Evolutionary conservation across 192 early-diverging fungal genomes (phyloP), one percentile per base, ranked within the genome.

Genomic region (Piromyces sp.): DNA sequence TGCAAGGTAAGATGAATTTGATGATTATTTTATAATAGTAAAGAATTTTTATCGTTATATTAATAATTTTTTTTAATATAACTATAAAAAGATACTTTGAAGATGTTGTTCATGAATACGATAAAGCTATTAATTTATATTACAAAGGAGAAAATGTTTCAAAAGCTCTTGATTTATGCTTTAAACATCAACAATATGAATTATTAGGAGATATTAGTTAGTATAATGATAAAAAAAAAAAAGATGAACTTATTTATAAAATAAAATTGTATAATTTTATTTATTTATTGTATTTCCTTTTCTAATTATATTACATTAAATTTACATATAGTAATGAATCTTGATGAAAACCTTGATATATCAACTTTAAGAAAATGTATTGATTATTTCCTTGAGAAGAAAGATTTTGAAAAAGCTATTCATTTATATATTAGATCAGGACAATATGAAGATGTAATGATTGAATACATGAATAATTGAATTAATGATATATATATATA

Each of bases 131-230:
- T 30, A 86, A 83, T 3, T 80, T 90, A 22, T 90, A 90, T 79
- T 79, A 83, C 31, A 88, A 88, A 30, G 85, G 83, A 2, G 88
- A 87, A 11, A 84, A 90, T 80, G 38, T 85, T 22, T 30, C 81
- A 17, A 89, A 87, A 85, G 89, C 89, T 5, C 79, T 90, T 17
- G 86, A 90, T 26, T 33, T 89, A n/a, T 89, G 89, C 84, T 85
- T 89, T 36, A 81, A 83, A 33, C 82, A 82, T 29, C 80, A 85
- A 29, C 82, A 89, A 68, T 42, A 82, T 30, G 58, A 68, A 26
- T 26, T 88, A 12, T 79, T 90, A 40, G 87, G 86, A 58, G 84
- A 87, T 38, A 84, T 90, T 79, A 87, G 88, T 87, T 81, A 79
- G 36, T 22, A 28, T 26, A n/a, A 51, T 17, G 1, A 4, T 51